These are phyloP conservation scores for Sporothrix euskadiensis DNA, from an alignment of 2,329 filamentous ascomycete species.

Conservation along the genomic window DNA sequence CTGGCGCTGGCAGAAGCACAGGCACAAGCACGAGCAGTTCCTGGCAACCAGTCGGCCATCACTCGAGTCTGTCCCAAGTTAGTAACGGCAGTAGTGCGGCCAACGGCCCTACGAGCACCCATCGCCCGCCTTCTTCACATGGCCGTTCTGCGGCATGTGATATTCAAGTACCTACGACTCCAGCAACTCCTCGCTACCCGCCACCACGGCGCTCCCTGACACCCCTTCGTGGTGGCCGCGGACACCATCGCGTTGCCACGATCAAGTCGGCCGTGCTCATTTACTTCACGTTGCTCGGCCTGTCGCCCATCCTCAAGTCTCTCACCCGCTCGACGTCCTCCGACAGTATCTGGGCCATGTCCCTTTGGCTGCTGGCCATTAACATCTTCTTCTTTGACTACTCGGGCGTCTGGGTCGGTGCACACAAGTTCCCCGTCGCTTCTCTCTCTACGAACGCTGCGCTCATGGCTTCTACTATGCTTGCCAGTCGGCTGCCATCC, in stretches of 20 bases:
- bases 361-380: slow-evolving; percentile 86
- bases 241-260: slow-evolving; percentile 66
- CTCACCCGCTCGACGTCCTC: slow-evolving; percentile 89
- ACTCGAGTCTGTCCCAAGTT: slow-evolving; percentile 11
- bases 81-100: neutral
- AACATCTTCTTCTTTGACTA: slow-evolving; percentile 99
- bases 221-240: slow-evolving; percentile 44
- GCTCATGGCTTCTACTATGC: slow-evolving; percentile 91
- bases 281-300: slow-evolving; percentile 85
- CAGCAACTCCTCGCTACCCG: slow-evolving; percentile 37
- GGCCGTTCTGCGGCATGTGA: neutral
- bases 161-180: slow-evolving; percentile 32
- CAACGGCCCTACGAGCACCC: neutral
- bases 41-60: neutral
- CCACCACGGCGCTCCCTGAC: slow-evolving; percentile 37
- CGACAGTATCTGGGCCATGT: slow-evolving; percentile 97
- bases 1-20: slow-evolving; percentile 6
- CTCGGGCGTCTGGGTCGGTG: slow-evolving; percentile 61
- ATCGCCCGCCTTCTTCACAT: slow-evolving; percentile 4
- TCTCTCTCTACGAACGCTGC: slow-evolving; percentile 91
- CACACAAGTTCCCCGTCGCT: slow-evolving; percentile 62
- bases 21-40: slow-evolving; percentile 11
- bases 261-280: slow-evolving; percentile 91
- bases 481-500: slow-evolving; percentile 83
- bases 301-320: slow-evolving; percentile 94